A percentile compares a stretch with the other conserved stretches of the same genome.
Conservation (phyloP, 768 basidiomycete species). For the Auricularia heimuer region DNA sequence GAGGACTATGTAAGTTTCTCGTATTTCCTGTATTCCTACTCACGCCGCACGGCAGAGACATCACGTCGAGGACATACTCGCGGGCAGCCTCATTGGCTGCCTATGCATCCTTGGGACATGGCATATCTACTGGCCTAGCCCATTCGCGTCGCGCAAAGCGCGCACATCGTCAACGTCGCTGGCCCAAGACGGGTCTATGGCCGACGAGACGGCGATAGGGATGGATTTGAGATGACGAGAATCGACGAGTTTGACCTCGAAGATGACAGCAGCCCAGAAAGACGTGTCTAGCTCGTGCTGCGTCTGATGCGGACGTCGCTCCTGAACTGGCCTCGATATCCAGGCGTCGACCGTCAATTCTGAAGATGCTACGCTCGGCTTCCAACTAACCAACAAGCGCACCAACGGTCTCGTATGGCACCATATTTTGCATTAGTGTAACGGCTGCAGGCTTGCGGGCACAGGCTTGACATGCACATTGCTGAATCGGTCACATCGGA, state of each 20-base stretch:
- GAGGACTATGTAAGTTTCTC: slow-evolving; percentile 52
- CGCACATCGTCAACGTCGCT: not conserved
- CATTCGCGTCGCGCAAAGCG: slow-evolving; percentile 30
- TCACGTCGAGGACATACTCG: slow-evolving; percentile 60
- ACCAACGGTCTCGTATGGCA: too few relatives aligned
- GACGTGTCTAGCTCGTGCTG: slow-evolving; percentile 4
- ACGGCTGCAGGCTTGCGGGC: too few relatives aligned
- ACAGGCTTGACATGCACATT: too few relatives aligned
- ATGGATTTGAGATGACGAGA: slow-evolving; percentile 40
- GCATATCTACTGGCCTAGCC: slow-evolving; percentile 56
- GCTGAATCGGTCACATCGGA: too few relatives aligned
- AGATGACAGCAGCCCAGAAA: slow-evolving; percentile 4
- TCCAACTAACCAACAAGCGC: too few relatives aligned
- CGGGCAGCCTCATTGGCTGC: slow-evolving; percentile 49
- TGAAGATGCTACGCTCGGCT: too few relatives aligned
- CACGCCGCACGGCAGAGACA: slow-evolving; percentile 35
- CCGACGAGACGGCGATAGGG: slow-evolving; percentile 15
- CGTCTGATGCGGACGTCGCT: not conserved
- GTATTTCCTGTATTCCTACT: slow-evolving; percentile 2
- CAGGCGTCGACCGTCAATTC: too few relatives aligned
- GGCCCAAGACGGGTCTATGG: slow-evolving; percentile 35
- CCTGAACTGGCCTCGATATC: too few relatives aligned
- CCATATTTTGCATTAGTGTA: too few relatives aligned
- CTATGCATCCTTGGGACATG: slow-evolving; percentile 41
- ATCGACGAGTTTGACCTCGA: slow-evolving; percentile 25